Evolutionary conservation across 495 filamentous ascomycete species (phyloP).

Genomic region (Hypoxylon lienhwacheense): DNA sequence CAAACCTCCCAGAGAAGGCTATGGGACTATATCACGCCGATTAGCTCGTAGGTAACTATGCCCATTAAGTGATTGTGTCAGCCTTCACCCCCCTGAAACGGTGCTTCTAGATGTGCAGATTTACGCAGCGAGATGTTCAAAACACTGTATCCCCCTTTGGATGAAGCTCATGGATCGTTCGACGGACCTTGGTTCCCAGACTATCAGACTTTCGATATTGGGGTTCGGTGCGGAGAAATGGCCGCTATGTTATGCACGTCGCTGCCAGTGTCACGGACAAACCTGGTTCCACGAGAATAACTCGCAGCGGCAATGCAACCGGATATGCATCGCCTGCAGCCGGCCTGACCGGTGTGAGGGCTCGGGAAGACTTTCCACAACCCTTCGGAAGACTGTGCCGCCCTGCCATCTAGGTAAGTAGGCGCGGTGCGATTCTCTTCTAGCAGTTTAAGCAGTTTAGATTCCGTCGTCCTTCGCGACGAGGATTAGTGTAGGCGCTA

Average conservation of each 20-base stretch:
- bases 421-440: no score
- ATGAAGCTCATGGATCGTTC: conserved; percentile 27
- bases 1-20: not conserved
- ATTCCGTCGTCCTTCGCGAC: not conserved
- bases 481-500: not conserved
- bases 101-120: conserved; percentile 3
- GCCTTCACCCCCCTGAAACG: conserved; percentile 2
- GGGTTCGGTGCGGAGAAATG: conserved; percentile 30
- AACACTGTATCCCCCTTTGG: conserved; percentile 5
- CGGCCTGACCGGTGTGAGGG: conserved; percentile 24
- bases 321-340: conserved; percentile 32
- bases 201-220: conserved; percentile 10
- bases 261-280: not conserved
- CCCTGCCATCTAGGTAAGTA: not conserved
- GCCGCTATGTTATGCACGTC: conserved; percentile 3
- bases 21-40: not conserved
- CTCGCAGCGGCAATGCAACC: conserved; percentile 35
- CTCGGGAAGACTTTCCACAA: conserved; percentile 20
- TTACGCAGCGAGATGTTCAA: conserved; percentile 8
- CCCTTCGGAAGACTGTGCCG: conserved; percentile 26
- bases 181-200: conserved; percentile 29
- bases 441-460: not conserved
- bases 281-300: conserved; percentile 30
- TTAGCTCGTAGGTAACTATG: conserved; percentile 4
- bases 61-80: conserved; percentile 4